Evolutionary conservation across 768 basidiomycete species (phyloP), one percentile per base, ranked within the genome.

Genomic region (Tephrocybe sp.): DNA sequence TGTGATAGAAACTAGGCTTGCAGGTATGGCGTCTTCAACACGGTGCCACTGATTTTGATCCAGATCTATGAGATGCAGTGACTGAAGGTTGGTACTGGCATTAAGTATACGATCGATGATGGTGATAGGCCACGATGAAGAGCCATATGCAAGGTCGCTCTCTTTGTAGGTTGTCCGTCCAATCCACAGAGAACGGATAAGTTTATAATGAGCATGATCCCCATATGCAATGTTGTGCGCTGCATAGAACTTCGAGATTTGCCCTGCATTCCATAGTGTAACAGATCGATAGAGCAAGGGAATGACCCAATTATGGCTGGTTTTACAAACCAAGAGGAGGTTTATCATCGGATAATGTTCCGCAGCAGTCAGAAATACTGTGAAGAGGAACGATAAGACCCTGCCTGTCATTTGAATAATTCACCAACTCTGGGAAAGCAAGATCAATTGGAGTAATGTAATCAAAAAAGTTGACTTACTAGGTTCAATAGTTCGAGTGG

Each of bases 111-210:
- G 66, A 49, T 59, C 61, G n/a, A 72, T 48, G 34, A 64, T 49
- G 9, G 64, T 63, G 44, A 68, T 35, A 1, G 68, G 69, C 69
- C 69, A 71, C 9, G 55, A 50, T 2, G 51, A 27, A 11, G 66
- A 64, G 2, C 55, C 56, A 48, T 71, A 69, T n/a, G 43, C 34
- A 25, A 70, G 67, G 44, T 70, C 62, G 28, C 65, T 55, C 9
- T 1, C 47, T 27, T 5, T 26, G 19, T 0, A 51, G 48, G 11
- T 53, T 52, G 28, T 56, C 48, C 22, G 19, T 19, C 70, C 70
- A 31, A 73, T 59, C 64, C 68, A 68, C n/a, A 69, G 45, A 38
- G 58, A 61, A n/a, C 55, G 54, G 25, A 72, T 57, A 42, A 61
- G 47, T 30, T 40, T 16, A 8, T 64, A 54, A 11, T 63, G 61